phyloP scores from a whole-genome alignment of 495 filamentous ascomycete genomes.

The Podospora conica region DNA sequence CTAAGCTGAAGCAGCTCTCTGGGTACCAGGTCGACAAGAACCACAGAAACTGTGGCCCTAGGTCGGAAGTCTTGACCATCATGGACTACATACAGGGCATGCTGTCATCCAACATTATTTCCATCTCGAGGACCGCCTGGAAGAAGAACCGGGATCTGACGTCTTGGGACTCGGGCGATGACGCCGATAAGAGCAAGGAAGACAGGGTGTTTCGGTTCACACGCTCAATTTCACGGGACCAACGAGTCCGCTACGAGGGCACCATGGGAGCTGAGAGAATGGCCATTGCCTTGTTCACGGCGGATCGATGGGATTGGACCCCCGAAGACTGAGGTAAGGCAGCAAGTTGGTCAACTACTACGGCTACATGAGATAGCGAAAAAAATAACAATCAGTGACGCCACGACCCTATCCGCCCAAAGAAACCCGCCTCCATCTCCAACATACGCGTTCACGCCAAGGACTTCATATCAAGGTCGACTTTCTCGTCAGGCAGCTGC shows the following conservation, averaged over 20 bases:
- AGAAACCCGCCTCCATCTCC: background rate
- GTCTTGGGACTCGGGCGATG: constrained; percentile 26
- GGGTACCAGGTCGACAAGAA: constrained; percentile 73
- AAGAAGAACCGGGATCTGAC: constrained; percentile 28
- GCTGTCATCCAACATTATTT: constrained; percentile 37
- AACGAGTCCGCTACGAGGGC: constrained; percentile 34
- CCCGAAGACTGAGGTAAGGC: constrained; percentile 28
- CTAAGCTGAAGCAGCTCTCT: constrained; percentile 47
- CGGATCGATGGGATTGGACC: constrained; percentile 55
- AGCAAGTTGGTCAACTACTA: background rate
- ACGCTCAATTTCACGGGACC: constrained; percentile 33
- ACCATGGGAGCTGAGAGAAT: constrained; percentile 36
- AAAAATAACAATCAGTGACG: background rate
- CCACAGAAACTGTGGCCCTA: constrained; percentile 71
- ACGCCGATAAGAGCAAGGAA: constrained; percentile 11
- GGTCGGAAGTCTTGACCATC: constrained; percentile 59
- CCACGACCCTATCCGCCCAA: background rate
- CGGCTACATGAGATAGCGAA: background rate
- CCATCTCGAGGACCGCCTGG: constrained; percentile 44
- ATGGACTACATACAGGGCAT: constrained; percentile 59
- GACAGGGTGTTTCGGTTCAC: constrained; percentile 35
- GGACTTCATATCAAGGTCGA: no score
- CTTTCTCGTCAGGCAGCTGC: background rate
- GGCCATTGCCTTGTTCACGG: constrained; percentile 50
- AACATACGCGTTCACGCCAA: background rate